Evolutionary conservation across 768 basidiomycete genomes (phyloP), one percentile per base, ranked within the genome.

Genomic region (Boletales sp.): DNA sequence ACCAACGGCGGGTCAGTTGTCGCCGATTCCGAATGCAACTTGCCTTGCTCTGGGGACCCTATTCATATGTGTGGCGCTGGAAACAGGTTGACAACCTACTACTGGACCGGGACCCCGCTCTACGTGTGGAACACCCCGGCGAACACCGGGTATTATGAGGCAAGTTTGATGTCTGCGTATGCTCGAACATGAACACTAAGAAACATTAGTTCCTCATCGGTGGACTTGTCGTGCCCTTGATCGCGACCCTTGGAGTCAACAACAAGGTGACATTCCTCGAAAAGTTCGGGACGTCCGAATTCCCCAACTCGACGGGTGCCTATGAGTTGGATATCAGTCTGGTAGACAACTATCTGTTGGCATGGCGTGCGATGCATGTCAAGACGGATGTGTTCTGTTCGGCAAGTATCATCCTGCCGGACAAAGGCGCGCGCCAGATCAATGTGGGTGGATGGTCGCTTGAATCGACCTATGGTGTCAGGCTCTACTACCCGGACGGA

Each of bases 351-450:
- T 72, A 71, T 48, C 8, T 37, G 18, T 53, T 65, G 48, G 79
- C 86, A 8, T 91, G 86, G 86, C 83, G 87, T 35, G 75, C 74
- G 53, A 87, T 90, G 85, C 82, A 89, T 52, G 69, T 88, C 56
- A 73, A 87, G 68, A 74, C 84, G 10, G 86, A 91, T 56, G 86
- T 90, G 11, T 91, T 91, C 72, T 90, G 89, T 61, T 81, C 88
- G 4, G 89, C 72, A 10, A 79, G 80, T 39, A 70, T 91, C 40
- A 78, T 87, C 32, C 78, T 90, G 32, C 89, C 89, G 1, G 89
- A 90, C 61, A 85, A 83, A 53, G 82, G 69, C 14, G 89, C 72
- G 3, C 54, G 67, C 10, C 58, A 57, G 50, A 58, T 66, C 41
- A 62, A 63, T 38, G 34, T 69, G 9, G 59, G 63, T 15, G 73